A percentile compares a stretch with the other conserved stretches of the same genome.
phyloP scores from a whole-genome alignment of 192 early-diverging fungal species.

The Spizellomyces punctatus region DNA sequence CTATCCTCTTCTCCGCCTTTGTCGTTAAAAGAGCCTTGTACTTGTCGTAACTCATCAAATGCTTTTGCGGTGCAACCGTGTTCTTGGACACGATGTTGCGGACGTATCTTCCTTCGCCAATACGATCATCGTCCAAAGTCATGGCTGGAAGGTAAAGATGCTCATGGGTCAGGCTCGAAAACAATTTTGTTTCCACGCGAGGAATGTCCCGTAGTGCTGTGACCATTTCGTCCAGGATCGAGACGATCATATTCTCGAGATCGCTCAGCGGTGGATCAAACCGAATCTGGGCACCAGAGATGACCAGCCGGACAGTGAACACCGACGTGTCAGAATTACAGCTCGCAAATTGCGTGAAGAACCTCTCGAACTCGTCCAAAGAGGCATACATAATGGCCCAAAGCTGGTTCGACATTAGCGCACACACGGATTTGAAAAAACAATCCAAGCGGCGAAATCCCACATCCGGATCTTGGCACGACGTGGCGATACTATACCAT shows the following conservation, averaged over 20 bases:
- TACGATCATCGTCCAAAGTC: slow-evolving; percentile 58
- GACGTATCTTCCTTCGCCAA: slow-evolving; percentile 56
- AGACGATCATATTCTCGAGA: slow-evolving; percentile 53
- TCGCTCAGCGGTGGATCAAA: slow-evolving; percentile 64
- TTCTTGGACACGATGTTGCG: slow-evolving; percentile 56
- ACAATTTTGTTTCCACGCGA: slow-evolving; percentile 62
- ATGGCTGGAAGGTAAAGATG: slow-evolving; percentile 49
- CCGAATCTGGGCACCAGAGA: slow-evolving; percentile 61
- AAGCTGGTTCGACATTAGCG: slow-evolving; percentile 62
- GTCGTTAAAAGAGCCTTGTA: slow-evolving; percentile 64
- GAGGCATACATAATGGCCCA: slow-evolving; percentile 51
- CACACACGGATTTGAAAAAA: slow-evolving; percentile 63
- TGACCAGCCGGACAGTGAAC: slow-evolving; percentile 53
- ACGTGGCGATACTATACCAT: slow-evolving; percentile 61
- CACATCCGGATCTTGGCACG: slow-evolving; percentile 49
- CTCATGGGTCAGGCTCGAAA: slow-evolving; percentile 52
- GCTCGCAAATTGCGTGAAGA: slow-evolving; percentile 54
- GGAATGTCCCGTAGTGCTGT: slow-evolving; percentile 55
- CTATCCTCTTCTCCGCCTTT: slow-evolving; percentile 66
- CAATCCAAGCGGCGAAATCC: slow-evolving; percentile 57
- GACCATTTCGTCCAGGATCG: slow-evolving; percentile 60
- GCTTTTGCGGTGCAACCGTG: slow-evolving; percentile 61
- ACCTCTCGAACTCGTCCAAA: slow-evolving; percentile 55
- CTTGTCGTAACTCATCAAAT: slow-evolving; percentile 62
- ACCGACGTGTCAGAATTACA: slow-evolving; percentile 48